phyloP scores from a whole-genome alignment of 208 protist genomes.

The Trypanosoma mega region DNA sequence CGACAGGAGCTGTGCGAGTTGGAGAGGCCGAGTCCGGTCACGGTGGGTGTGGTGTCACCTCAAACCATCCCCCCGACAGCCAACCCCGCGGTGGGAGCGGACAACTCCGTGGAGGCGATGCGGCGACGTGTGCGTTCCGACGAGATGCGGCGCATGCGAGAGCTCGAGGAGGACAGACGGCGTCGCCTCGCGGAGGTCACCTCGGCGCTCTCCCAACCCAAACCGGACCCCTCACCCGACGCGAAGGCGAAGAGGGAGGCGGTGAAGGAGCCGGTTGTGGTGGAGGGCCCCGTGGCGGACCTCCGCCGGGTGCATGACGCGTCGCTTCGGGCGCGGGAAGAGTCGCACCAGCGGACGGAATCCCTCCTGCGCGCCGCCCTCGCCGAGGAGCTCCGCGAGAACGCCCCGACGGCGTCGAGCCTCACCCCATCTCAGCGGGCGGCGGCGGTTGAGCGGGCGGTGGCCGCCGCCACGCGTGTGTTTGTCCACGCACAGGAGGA shows the following conservation, averaged over 20 bases:
- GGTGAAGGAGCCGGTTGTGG: constrained; percentile 5
- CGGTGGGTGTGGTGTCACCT: too few relatives aligned
- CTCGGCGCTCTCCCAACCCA: too few relatives aligned
- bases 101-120: constrained; percentile 7
- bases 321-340: constrained; percentile 4
- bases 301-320: constrained; percentile 5
- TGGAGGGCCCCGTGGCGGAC: constrained; percentile 1
- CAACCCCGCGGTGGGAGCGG: too few relatives aligned
- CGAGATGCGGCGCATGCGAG: constrained; percentile 8
- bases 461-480: constrained; percentile 47
- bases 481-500: constrained; percentile 45
- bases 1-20: constrained; percentile 27
- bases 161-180: constrained; percentile 17
- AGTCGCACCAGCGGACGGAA: constrained; percentile 42
- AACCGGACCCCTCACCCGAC: too few relatives aligned
- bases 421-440: too few relatives aligned
- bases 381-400: constrained; percentile 29
- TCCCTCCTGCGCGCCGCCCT: constrained; percentile 34
- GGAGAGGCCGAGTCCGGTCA: constrained; percentile 11
- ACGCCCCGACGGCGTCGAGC: too few relatives aligned
- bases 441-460: constrained; percentile 37
- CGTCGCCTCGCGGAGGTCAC: too few relatives aligned
- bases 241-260: background rate
- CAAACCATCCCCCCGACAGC: too few relatives aligned
- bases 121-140: constrained; percentile 12